Evolutionary conservation across 2,329 filamentous ascomycete species (phyloP).

Genomic region (Penicillium paneum): DNA sequence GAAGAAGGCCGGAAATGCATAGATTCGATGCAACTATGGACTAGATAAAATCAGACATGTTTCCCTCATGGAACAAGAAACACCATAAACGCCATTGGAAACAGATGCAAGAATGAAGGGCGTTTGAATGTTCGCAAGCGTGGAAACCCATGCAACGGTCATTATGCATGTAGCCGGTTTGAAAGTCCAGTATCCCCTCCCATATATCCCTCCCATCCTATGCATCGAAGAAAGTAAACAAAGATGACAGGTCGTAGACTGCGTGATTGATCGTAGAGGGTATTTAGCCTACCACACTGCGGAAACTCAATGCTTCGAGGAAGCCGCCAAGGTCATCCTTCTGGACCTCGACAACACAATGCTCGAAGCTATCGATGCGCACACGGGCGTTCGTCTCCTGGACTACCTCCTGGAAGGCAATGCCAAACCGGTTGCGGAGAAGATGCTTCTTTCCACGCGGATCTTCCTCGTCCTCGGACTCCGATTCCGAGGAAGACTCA

Average conservation of each 20-base stretch:
- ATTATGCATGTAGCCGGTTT: conserved; percentile 14
- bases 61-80: conserved; percentile 3
- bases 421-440: conserved; percentile 85
- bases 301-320: conserved; percentile 86
- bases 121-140: conserved; percentile 16
- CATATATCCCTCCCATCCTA: conserved; percentile 15
- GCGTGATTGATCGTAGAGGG: conserved; percentile 18
- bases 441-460: conserved; percentile 60
- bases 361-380: conserved; percentile 92
- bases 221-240: conserved; percentile 15
- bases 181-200: conserved; percentile 14
- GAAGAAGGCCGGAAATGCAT: conserved; percentile 20
- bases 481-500: conserved; percentile 53
- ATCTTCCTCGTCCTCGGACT: conserved; percentile 55
- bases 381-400: conserved; percentile 86
- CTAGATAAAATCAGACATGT: conserved; percentile 15
- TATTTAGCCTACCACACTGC: conserved; percentile 66
- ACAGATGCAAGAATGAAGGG: conserved; percentile 19
- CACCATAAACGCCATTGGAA: conserved; percentile 20
- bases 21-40: conserved; percentile 8
- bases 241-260: conserved; percentile 25
- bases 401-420: conserved; percentile 92
- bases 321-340: conserved; percentile 92
- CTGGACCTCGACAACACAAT: conserved; percentile 95
- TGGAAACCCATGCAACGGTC: conserved; percentile 17